Evolutionary conservation across 2,329 filamentous ascomycete species (phyloP).

Genomic region (Chaetomiaceae sp.): DNA sequence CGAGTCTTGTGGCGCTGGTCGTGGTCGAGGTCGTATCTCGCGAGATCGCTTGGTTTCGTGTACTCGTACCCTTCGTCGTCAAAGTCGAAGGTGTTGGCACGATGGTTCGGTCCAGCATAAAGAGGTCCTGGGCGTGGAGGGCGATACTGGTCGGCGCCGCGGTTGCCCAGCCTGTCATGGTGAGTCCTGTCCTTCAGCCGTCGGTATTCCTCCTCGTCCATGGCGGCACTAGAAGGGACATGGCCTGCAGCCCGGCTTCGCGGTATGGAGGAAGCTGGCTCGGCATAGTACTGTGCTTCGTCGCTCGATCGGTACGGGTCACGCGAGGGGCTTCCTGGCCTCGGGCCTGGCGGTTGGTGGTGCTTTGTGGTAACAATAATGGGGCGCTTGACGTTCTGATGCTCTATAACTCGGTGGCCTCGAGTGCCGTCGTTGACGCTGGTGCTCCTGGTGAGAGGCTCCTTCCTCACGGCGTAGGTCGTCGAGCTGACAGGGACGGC

Average conservation of each 20-base stretch:
- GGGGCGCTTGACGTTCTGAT: conserved; percentile 46
- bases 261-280: conserved; percentile 52
- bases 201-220: conserved; percentile 48
- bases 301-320: conserved; percentile 51
- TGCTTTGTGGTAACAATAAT: conserved; percentile 55
- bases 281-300: conserved; percentile 46
- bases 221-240: conserved; percentile 42
- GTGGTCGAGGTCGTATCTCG: conserved; percentile 56
- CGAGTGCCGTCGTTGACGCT: conserved; percentile 44
- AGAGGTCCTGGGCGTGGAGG: conserved; percentile 42
- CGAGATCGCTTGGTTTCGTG: conserved; percentile 58
- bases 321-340: conserved; percentile 44
- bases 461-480: conserved; percentile 53
- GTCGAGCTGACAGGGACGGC: conserved; percentile 43
- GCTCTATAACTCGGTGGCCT: conserved; percentile 48
- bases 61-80: conserved; percentile 59
- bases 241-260: conserved; percentile 43
- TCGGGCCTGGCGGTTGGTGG: conserved; percentile 31
- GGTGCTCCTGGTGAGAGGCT: conserved; percentile 43
- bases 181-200: conserved; percentile 45
- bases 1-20: conserved; percentile 39
- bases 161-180: conserved; percentile 39
- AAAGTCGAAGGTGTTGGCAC: conserved; percentile 45
- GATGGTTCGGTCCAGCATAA: conserved; percentile 42
- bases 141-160: conserved; percentile 43